Percentiles rank a stretch among this genome's conserved stretches.
Evolutionary conservation across 306 rosid genomes (phyloP).

Genomic region (Vigna trinervia): DNA sequence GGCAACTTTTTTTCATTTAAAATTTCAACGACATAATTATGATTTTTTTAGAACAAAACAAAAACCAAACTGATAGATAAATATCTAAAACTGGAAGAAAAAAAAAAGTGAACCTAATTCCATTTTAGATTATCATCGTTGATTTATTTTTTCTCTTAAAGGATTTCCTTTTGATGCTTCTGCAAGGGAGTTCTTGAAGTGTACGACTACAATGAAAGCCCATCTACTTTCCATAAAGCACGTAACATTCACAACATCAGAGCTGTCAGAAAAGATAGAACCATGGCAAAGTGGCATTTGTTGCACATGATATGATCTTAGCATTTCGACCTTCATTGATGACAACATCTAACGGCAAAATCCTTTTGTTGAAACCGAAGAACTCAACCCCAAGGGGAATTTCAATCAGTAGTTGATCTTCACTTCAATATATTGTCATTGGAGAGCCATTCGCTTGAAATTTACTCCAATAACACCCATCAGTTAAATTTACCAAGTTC

Average conservation of each 20-base stretch:
- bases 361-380: slow-evolving; percentile 50
- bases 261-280: slow-evolving; percentile 35
- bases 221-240: slow-evolving; percentile 36
- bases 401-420: slow-evolving; percentile 45
- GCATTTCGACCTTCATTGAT: slow-evolving; percentile 41
- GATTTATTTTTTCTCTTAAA: slow-evolving; percentile 14
- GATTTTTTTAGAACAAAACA: background rate
- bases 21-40: background rate
- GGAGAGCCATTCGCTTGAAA: slow-evolving; percentile 50
- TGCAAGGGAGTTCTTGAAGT: background rate
- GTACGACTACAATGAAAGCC: slow-evolving; percentile 14
- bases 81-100: background rate
- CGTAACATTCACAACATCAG: slow-evolving; percentile 44
- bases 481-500: slow-evolving; percentile 90
- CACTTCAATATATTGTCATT: slow-evolving; percentile 49
- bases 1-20: background rate
- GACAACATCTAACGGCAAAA: slow-evolving; percentile 35
- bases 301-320: slow-evolving; percentile 37
- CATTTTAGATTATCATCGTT: slow-evolving; percentile 29
- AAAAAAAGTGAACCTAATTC: background rate
- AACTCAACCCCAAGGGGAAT: slow-evolving; percentile 48
- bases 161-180: slow-evolving; percentile 36
- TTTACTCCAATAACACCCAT: slow-evolving; percentile 48
- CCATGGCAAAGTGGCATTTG: slow-evolving; percentile 44
- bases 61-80: background rate